Evolutionary conservation across 495 filamentous ascomycete species (phyloP), one percentile per base, ranked within the genome.

Genomic region (Xylaria flabelliformis): DNA sequence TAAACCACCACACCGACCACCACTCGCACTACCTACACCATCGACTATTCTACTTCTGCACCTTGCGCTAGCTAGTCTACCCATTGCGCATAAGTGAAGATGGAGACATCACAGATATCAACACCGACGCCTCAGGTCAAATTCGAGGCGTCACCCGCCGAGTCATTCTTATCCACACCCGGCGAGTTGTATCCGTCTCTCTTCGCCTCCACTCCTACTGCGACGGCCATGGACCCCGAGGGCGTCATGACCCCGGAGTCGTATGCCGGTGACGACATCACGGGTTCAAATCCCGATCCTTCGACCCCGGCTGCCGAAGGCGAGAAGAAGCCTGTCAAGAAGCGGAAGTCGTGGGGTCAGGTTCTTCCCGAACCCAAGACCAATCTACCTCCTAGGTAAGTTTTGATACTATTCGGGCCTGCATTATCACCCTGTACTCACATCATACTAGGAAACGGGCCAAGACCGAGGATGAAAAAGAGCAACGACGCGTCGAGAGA

Each of bases 261-360:
- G 17, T 76, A 71, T 70, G 61, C 67, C 66, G 80, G 78, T 58
- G 81, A 82, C 4, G 76, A 79, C 26, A 65, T 70, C 36, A 50
- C 58, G 17, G 50, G 44, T 62, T 42, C 51, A 5, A 42, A 75
- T 48, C 69, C 77, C 36, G 21, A 32, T 17, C 48, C 42, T 10
- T 46, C 48, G 17, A 50, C 75, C 63, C 65, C 77, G 46, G 66
- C 74, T 48, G 67, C 76, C 13, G 74, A 75, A 39, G 51, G 69
- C 46, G 91, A 94, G 75, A 94, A 92, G 87, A 97, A 93, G 85
- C 89, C 91, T 2, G 82, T 86, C 51, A 98, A 98, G 90, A 99
- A 99, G 88, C 88, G 96, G 81, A 99, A 98, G 86, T 97, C 95
- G 71, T 99, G 96, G 96, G 96, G 96, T 74, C 96, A 99, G 83